Percentiles rank a stretch among this genome's conserved stretches.
Evolutionary conservation across 192 early-diverging fungal genomes (phyloP).

Genomic region (Rhizoclosmatium globosum): DNA sequence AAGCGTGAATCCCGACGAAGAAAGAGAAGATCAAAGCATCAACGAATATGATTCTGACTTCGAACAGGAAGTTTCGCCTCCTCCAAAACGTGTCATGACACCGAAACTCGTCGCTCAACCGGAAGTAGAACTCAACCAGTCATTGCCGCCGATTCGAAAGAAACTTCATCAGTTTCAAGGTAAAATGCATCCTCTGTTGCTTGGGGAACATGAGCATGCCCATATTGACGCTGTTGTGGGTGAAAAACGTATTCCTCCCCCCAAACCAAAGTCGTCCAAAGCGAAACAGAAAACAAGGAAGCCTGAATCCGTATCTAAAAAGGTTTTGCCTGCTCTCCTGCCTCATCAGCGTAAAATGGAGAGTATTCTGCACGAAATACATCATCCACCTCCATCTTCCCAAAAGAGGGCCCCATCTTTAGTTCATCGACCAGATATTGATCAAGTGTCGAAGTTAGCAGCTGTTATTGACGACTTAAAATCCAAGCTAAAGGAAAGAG

Average conservation of each 20-base stretch:
- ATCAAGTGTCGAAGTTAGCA: background rate
- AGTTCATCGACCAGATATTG: background rate
- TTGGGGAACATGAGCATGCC: background rate
- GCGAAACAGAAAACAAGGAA: background rate
- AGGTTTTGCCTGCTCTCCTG: background rate
- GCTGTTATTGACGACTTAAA: conserved; percentile 20
- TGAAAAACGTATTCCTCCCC: background rate
- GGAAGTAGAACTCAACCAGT: background rate
- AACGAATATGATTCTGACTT: conserved; percentile 17
- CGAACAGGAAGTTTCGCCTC: background rate
- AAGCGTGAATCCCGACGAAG: background rate
- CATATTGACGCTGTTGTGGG: background rate
- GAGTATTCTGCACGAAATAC: background rate
- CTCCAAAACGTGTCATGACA: background rate
- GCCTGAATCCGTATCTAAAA: background rate
- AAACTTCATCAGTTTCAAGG: conserved; percentile 8
- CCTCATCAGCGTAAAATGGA: background rate
- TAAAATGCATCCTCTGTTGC: conserved; percentile 19
- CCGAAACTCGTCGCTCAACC: background rate
- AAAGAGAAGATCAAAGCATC: background rate
- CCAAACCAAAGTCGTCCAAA: background rate
- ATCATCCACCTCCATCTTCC: background rate
- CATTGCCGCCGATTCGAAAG: background rate
- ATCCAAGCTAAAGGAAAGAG: conserved; percentile 9
- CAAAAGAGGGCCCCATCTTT: background rate